A percentile compares a stretch with the other conserved stretches of the same genome.
phyloP scores from a whole-genome alignment of 176 grass and related monocot species.

The Microstegium vimineum region DNA sequence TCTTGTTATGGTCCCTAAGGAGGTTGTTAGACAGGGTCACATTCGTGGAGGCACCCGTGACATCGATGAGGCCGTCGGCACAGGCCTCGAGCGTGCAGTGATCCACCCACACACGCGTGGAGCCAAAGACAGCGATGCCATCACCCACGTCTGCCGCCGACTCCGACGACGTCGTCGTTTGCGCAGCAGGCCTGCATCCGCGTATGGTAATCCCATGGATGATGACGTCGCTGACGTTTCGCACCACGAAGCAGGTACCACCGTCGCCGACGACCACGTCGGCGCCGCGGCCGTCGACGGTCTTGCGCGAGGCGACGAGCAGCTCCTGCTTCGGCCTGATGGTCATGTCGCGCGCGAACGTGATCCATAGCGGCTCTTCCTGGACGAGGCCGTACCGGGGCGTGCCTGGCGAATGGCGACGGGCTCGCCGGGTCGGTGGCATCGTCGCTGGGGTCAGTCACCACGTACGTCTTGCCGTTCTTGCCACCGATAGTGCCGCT shows the following conservation, averaged over 20 bases:
- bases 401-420: conserved; percentile 1
- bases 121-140: too few relatives aligned
- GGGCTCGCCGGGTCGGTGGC: neutral
- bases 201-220: conserved; percentile 43
- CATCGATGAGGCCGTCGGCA: too few relatives aligned
- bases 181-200: conserved; percentile 25
- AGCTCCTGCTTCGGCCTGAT: too few relatives aligned
- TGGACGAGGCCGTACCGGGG: conserved; percentile 42
- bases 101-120: conserved; percentile 17
- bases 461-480: conserved; percentile 26
- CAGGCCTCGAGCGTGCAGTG: neutral
- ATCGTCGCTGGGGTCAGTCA: conserved; percentile 43
- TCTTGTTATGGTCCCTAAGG: conserved; percentile 41
- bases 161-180: too few relatives aligned
- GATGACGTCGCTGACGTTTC: conserved; percentile 10
- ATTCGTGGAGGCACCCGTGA: too few relatives aligned
- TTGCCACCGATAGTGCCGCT: too few relatives aligned
- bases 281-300: too few relatives aligned
- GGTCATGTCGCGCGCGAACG: too few relatives aligned
- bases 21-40: conserved; percentile 11
- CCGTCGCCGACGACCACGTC: too few relatives aligned
- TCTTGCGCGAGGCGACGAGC: too few relatives aligned
- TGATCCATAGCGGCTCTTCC: neutral
- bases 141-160: too few relatives aligned
- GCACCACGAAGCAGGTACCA: neutral